Conservation (phyloP, 2,329 filamentous ascomycete species). For the Fusarium buharicum region DNA sequence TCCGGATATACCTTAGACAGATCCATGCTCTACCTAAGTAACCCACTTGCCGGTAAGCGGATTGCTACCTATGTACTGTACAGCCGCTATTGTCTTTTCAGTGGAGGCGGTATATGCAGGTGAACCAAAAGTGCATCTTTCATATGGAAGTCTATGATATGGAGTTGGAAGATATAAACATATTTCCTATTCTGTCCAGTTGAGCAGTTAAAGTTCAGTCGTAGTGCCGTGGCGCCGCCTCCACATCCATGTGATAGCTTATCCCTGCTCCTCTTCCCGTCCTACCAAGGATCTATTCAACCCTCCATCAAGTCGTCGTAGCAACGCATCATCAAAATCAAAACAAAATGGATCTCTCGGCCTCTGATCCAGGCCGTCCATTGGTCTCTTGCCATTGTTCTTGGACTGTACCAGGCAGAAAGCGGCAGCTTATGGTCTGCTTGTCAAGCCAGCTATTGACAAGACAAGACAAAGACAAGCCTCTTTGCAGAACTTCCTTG, state of each 20-base stretch:
- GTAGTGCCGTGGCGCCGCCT: constrained; percentile 11
- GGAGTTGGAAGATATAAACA: too few species aligned
- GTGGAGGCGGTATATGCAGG: too few species aligned
- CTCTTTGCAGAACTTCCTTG: constrained; percentile 25
- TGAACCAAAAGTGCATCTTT: too few species aligned
- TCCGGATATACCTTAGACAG: too few species aligned
- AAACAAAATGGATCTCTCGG: constrained; percentile 24
- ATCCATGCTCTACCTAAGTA: too few species aligned
- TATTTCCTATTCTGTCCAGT: constrained; percentile 2
- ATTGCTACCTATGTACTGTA: constrained; percentile 2
- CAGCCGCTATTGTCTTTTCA: background rate
- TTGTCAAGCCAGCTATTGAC: constrained; percentile 14
- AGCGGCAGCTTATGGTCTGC: constrained; percentile 23
- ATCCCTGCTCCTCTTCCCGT: constrained; percentile 20
- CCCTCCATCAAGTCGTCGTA: constrained; percentile 19
- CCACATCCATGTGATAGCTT: constrained; percentile 7
- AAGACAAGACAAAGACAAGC: constrained; percentile 5
- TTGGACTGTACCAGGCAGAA: constrained; percentile 24
- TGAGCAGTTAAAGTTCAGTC: background rate
- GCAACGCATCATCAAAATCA: constrained; percentile 18
- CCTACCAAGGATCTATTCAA: constrained; percentile 21
- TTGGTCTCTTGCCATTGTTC: background rate
- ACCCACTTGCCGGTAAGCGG: constrained; percentile 19
- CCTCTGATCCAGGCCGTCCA: background rate
- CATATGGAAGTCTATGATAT: too few species aligned